Evolutionary conservation across 2,329 filamentous ascomycete genomes (phyloP).

Genomic region (Tolypocladium paradoxum): DNA sequence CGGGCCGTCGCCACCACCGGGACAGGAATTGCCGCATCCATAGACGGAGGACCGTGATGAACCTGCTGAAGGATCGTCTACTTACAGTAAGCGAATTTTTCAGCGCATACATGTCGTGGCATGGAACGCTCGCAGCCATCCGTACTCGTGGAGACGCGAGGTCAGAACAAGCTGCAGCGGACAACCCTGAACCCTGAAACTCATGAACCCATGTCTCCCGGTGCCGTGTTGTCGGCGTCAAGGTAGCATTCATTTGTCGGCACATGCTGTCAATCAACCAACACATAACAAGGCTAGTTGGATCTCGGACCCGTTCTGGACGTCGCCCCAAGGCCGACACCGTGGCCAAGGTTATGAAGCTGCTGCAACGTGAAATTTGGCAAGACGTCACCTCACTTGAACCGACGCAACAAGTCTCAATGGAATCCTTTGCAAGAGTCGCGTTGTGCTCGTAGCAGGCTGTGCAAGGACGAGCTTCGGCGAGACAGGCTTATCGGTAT

Average conservation of each 20-base stretch:
- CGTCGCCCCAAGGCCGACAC: neutral
- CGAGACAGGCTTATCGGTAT: neutral
- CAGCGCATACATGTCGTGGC: too few species aligned
- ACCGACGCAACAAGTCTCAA: neutral
- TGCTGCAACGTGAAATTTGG: neutral
- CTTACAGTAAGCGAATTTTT: too few species aligned
- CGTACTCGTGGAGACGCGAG: too few species aligned
- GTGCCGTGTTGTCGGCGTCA: neutral
- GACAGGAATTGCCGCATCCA: too few species aligned
- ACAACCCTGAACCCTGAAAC: neutral
- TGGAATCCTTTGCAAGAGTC: neutral
- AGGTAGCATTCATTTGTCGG: neutral
- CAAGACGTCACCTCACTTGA: neutral
- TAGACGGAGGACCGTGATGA: too few species aligned
- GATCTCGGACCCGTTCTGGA: neutral
- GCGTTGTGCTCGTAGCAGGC: neutral
- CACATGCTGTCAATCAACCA: too few species aligned
- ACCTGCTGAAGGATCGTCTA: too few species aligned
- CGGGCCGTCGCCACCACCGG: too few species aligned
- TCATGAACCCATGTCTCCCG: neutral
- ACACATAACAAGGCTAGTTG: neutral
- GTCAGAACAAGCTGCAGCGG: neutral
- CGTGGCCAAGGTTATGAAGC: neutral
- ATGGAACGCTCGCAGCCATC: too few species aligned
- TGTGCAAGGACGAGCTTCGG: neutral